Evolutionary conservation across 2,329 filamentous ascomycete genomes (phyloP).

Genomic region (Fusarium palustre): DNA sequence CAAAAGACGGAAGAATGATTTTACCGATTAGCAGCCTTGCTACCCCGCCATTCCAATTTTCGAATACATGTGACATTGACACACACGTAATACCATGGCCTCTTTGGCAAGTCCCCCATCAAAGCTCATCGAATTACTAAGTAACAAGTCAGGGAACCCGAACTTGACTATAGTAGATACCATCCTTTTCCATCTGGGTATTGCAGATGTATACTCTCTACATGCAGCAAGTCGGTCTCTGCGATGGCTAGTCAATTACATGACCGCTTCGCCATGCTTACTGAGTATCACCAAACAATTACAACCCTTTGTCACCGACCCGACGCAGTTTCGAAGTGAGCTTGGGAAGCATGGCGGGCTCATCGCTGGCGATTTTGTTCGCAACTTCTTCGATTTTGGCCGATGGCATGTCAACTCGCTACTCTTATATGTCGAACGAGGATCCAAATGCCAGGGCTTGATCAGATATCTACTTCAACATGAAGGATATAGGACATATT

Average conservation of each 20-base stretch:
- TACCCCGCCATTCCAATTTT: neutral
- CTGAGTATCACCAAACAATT: conserved; percentile 1
- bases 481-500: neutral
- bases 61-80: neutral
- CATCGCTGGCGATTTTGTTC: neutral
- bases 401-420: neutral
- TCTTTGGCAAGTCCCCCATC: neutral
- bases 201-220: conserved; percentile 5
- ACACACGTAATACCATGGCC: neutral
- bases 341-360: neutral
- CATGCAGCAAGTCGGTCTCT: conserved; percentile 5
- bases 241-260: conserved; percentile 3
- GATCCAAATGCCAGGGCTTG: neutral
- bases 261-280: neutral
- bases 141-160: neutral
- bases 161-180: neutral
- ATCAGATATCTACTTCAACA: neutral
- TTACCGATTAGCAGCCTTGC: neutral
- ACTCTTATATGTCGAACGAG: neutral
- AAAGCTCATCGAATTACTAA: neutral
- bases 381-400: neutral
- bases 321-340: neutral
- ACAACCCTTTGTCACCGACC: neutral
- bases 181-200: neutral
- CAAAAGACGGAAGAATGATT: neutral